These are phyloP conservation scores for Colletotrichum chlorophyti DNA, from an alignment of 2,329 filamentous ascomycete species.

Conservation along the genomic window DNA sequence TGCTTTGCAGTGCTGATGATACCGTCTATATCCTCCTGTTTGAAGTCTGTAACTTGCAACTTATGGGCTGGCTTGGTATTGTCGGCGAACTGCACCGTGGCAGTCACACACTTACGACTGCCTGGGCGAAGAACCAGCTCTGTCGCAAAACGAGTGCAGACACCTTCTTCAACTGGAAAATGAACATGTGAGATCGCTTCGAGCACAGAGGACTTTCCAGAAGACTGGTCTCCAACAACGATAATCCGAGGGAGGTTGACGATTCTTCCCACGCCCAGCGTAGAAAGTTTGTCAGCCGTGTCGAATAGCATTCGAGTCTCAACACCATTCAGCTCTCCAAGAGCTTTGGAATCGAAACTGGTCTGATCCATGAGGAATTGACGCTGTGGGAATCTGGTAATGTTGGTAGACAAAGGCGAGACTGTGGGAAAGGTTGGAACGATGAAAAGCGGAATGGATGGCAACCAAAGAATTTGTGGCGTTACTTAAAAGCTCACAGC, in stretches of 20 bases:
- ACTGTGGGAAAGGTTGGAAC: no score
- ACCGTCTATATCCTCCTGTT: slow-evolving; percentile 46
- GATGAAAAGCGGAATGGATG: no score
- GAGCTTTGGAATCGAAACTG: slow-evolving; percentile 38
- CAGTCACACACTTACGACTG: slow-evolving; percentile 41
- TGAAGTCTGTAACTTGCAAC: slow-evolving; percentile 36
- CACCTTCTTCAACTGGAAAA: slow-evolving; percentile 60
- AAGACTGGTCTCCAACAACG: slow-evolving; percentile 66
- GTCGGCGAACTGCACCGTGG: slow-evolving; percentile 48
- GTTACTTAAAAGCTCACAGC: neutral
- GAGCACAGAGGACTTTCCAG: slow-evolving; percentile 70
- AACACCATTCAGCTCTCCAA: slow-evolving; percentile 48
- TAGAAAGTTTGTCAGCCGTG: slow-evolving; percentile 57
- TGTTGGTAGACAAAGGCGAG: no score
- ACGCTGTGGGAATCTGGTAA: neutral
- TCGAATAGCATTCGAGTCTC: slow-evolving; percentile 58
- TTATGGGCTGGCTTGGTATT: slow-evolving; percentile 31
- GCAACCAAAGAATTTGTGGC: neutral
- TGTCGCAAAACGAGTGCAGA: slow-evolving; percentile 68
- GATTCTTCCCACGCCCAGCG: slow-evolving; percentile 53
- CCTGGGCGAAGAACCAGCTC: slow-evolving; percentile 61
- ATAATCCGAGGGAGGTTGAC: slow-evolving; percentile 61
- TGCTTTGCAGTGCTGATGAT: slow-evolving; percentile 60
- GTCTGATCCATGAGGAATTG: neutral
- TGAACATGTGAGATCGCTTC: slow-evolving; percentile 68